These are phyloP conservation scores for Tolypocladium amazonense DNA, from an alignment of 2,329 filamentous ascomycete genomes.

Conservation along the genomic window DNA sequence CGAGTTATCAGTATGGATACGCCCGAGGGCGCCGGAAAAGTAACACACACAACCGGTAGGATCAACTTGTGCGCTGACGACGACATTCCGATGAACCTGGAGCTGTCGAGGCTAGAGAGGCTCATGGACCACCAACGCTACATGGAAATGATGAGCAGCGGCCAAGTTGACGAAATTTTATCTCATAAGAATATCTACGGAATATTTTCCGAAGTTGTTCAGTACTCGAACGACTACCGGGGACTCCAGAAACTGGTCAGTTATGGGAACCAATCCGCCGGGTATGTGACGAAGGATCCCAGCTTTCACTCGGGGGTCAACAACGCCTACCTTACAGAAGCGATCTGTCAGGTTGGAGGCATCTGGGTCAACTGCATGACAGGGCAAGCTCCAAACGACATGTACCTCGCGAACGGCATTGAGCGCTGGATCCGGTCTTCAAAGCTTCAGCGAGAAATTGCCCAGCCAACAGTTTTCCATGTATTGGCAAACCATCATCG, in stretches of 20 bases:
- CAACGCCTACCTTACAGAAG: neutral
- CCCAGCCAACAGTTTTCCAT: neutral
- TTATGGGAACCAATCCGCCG: neutral
- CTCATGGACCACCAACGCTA: conserved; percentile 21
- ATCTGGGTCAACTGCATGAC: conserved; percentile 1
- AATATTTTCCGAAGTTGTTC: neutral
- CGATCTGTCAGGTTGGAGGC: neutral
- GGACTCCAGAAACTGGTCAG: neutral
- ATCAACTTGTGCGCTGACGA: neutral
- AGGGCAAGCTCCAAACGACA: neutral
- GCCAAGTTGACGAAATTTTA: conserved; percentile 19
- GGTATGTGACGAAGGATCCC: neutral
- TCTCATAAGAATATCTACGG: neutral
- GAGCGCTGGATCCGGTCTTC: neutral
- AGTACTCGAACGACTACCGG: neutral
- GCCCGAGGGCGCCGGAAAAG: neutral
- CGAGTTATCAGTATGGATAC: neutral
- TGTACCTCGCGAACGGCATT: neutral
- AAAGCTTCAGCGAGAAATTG: neutral
- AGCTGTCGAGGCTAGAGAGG: conserved; percentile 1
- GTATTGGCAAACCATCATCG: neutral
- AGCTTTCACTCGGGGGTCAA: neutral
- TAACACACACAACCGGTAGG: neutral
- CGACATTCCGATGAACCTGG: neutral
- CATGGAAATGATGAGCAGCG: conserved; percentile 14